phyloP scores from a whole-genome alignment of 2,329 filamentous ascomycete species.

The Rhynchosporium graminicola region DNA sequence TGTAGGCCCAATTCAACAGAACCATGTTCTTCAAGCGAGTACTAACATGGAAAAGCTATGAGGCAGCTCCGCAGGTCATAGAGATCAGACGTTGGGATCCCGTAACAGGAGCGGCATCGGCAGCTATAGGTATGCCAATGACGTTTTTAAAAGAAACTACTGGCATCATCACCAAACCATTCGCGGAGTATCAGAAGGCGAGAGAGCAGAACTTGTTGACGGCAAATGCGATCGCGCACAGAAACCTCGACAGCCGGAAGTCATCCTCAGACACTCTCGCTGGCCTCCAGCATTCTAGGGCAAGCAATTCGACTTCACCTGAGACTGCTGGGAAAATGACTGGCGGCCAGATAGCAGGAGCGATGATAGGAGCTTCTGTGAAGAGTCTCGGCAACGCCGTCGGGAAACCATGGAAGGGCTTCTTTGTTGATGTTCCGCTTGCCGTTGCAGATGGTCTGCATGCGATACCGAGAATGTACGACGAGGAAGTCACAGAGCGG shows the following conservation, averaged over 20 bases:
- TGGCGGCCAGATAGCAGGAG: constrained; percentile 6
- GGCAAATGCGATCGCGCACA: neutral
- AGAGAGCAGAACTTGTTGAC: neutral
- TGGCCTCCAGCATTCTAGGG: neutral
- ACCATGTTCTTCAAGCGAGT: neutral
- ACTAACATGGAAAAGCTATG: constrained; percentile 7
- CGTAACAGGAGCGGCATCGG: constrained; percentile 34
- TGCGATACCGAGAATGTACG: constrained; percentile 52
- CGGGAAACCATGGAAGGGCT: constrained; percentile 12
- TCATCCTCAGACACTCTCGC: neutral
- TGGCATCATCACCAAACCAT: neutral
- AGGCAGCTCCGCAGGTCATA: constrained; percentile 33
- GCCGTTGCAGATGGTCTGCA: constrained; percentile 53
- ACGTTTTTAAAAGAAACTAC: neutral
- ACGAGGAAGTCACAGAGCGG: constrained; percentile 79
- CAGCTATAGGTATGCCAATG: constrained; percentile 7
- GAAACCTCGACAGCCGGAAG: neutral
- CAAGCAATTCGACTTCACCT: neutral
- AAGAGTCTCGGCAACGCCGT: constrained; percentile 17
- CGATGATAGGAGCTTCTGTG: constrained; percentile 18
- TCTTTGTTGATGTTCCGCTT: constrained; percentile 51
- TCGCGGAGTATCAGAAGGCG: neutral
- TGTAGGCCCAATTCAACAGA: constrained; percentile 35
- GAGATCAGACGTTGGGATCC: constrained; percentile 42
- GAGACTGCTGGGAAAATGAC: neutral